Evolutionary conservation across 352 stramenopile genomes (phyloP).

Genomic region (Phytophthora rubi): DNA sequence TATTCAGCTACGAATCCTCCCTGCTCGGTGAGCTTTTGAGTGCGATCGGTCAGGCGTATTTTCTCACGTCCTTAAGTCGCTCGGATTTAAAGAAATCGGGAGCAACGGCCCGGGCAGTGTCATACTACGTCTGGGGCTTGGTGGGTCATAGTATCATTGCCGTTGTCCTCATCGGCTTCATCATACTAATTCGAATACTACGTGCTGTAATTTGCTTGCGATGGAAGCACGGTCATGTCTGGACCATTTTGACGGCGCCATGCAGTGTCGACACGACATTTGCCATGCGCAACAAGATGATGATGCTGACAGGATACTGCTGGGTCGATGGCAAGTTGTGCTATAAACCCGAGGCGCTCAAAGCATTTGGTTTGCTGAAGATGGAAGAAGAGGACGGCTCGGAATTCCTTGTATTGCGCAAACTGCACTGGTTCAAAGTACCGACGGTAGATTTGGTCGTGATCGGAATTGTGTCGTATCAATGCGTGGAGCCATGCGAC

Average conservation of each 20-base stretch:
- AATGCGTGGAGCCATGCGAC: conserved; percentile 14
- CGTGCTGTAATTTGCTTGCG: conserved; percentile 12
- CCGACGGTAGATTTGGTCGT: conserved; percentile 14
- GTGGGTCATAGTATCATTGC: conserved; percentile 26
- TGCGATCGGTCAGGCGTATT: conserved; percentile 11
- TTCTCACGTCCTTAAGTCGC: conserved; percentile 12
- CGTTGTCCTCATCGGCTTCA: conserved; percentile 22
- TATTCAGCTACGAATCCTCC: conserved; percentile 38
- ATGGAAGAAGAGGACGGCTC: conserved; percentile 22
- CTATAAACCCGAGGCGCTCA: conserved; percentile 21
- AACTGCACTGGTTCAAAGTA: conserved; percentile 19
- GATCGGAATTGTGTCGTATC: conserved; percentile 16
- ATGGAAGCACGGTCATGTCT: conserved; percentile 17
- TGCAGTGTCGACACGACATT: conserved; percentile 30
- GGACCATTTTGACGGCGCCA: conserved; percentile 14
- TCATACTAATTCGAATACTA: conserved; percentile 15
- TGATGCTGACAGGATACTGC: conserved; percentile 29
- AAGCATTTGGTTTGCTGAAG: conserved; percentile 26
- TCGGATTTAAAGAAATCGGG: conserved; percentile 14
- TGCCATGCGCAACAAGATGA: conserved; percentile 23
- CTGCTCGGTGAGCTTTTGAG: conserved; percentile 31
- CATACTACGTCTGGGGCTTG: conserved; percentile 34
- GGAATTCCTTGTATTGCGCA: conserved; percentile 25
- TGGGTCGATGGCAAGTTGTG: conserved; percentile 18
- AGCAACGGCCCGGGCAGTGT: conserved; percentile 15